Evolutionary conservation across 345 rosid species (phyloP).

Genomic region (Pugionium cornutum): DNA sequence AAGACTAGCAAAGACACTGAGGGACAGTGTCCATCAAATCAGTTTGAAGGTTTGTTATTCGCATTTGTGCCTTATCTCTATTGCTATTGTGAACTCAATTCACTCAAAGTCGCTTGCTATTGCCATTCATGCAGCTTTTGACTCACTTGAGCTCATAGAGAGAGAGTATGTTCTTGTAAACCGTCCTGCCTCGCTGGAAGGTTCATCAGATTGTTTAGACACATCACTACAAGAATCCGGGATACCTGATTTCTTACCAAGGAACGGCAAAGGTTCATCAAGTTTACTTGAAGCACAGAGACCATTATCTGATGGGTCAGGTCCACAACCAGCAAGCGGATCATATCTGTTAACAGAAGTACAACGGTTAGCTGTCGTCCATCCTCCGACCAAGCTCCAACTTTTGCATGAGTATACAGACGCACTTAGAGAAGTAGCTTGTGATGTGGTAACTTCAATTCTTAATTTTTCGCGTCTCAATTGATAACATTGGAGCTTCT

Average conservation of each 20-base stretch:
- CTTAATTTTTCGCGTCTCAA: not conserved
- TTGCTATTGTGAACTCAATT: conserved; percentile 8
- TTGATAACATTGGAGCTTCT: conserved; percentile 9
- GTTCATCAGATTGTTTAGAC: conserved; percentile 57
- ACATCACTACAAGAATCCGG: conserved; percentile 56
- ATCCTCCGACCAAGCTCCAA: conserved; percentile 64
- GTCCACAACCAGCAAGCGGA: conserved; percentile 40
- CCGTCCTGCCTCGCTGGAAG: conserved; percentile 53
- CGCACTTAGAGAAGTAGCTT: conserved; percentile 58
- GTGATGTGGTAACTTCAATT: conserved; percentile 55
- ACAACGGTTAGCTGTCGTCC: conserved; percentile 50
- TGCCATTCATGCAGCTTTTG: conserved; percentile 48
- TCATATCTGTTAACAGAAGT: conserved; percentile 50
- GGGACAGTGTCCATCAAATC: conserved; percentile 44
- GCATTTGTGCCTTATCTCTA: conserved; percentile 8
- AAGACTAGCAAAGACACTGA: conserved; percentile 40
- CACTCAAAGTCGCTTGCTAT: conserved; percentile 16
- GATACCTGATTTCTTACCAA: conserved; percentile 40
- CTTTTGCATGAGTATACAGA: conserved; percentile 54
- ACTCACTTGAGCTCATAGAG: conserved; percentile 66
- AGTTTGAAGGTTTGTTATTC: conserved; percentile 48
- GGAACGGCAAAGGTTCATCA: conserved; percentile 44
- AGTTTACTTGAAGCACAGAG: conserved; percentile 42
- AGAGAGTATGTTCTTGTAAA: conserved; percentile 74
- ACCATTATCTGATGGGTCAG: conserved; percentile 40